phyloP scores from a whole-genome alignment of 129 eudicot genomes.

The Pittosporum tobira region DNA sequence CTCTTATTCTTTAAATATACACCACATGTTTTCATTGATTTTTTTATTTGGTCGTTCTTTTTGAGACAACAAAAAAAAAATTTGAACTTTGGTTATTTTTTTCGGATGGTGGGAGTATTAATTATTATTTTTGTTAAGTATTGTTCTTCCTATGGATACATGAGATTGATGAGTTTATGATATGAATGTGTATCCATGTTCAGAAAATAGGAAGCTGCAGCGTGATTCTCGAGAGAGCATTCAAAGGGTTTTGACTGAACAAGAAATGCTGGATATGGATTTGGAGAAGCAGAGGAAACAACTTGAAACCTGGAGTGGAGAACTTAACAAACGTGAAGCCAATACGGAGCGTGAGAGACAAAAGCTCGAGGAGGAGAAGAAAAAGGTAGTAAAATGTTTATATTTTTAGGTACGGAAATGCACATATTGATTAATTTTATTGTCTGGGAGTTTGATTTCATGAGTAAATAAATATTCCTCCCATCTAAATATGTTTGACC shows the following conservation, averaged over 20 bases:
- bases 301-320: conserved; percentile 59
- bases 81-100: not conserved
- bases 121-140: too few species aligned
- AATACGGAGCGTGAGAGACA: conserved; percentile 66
- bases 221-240: conserved; percentile 49
- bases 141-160: not conserved
- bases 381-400: conserved; percentile 33
- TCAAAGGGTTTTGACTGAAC: conserved; percentile 57
- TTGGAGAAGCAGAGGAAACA: conserved; percentile 45
- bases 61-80: not conserved
- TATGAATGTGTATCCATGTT: conserved; percentile 1
- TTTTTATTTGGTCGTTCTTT: not conserved
- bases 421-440: too few species aligned
- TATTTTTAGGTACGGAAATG: too few species aligned
- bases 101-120: too few species aligned
- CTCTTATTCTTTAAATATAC: too few species aligned
- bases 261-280: conserved; percentile 45
- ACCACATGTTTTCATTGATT: too few species aligned
- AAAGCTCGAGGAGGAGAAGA: conserved; percentile 64
- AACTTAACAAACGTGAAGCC: conserved; percentile 66
- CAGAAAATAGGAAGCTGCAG: conserved; percentile 77
- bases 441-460: too few species aligned
- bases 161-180: not conserved
- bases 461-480: too few species aligned
- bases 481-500: too few species aligned